Conservation (phyloP, 805 yeast species). For the Candida nonsorbophila region DNA sequence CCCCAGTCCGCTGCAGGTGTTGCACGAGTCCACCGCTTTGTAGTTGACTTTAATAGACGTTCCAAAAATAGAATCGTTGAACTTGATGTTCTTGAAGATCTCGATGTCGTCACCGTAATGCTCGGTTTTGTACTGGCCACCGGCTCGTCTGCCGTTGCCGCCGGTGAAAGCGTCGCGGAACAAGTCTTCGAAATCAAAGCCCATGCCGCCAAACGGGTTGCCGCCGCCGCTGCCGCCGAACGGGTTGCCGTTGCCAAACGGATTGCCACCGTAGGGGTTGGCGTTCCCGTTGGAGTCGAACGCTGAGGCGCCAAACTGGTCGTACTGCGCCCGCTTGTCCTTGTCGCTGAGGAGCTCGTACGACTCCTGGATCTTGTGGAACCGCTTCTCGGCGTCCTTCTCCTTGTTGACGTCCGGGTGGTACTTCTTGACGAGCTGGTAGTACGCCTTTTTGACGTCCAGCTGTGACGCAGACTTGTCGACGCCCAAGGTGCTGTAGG, state of each 20-base stretch:
- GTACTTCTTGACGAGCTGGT: slow-evolving; percentile 84
- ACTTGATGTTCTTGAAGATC: slow-evolving; percentile 63
- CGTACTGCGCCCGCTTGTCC: slow-evolving; percentile 81
- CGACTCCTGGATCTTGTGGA: slow-evolving; percentile 91
- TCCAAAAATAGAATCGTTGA: slow-evolving; percentile 88
- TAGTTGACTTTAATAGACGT: slow-evolving; percentile 60
- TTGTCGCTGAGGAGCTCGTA: slow-evolving; percentile 88
- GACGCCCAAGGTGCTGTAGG: slow-evolving; percentile 81
- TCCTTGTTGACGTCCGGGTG: slow-evolving; percentile 98
- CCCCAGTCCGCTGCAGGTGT: slow-evolving; percentile 81
- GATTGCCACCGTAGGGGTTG: slow-evolving; percentile 41
- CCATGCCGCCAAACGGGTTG: slow-evolving; percentile 51
- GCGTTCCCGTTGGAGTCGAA: slow-evolving; percentile 57
- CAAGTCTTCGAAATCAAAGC: slow-evolving; percentile 41
- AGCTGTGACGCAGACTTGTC: slow-evolving; percentile 61
- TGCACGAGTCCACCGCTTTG: slow-evolving; percentile 70
- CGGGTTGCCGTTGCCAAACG: slow-evolving; percentile 38
- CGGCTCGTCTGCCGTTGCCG: slow-evolving; percentile 25
- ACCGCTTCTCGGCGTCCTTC: slow-evolving; percentile 77
- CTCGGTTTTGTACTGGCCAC: slow-evolving; percentile 57
- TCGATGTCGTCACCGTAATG: slow-evolving; percentile 88
- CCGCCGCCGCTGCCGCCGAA: slow-evolving; percentile 22
- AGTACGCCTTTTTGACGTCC: slow-evolving; percentile 94
- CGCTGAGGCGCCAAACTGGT: slow-evolving; percentile 86
- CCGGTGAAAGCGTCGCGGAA: slow-evolving; percentile 48